These are phyloP conservation scores for Gracilaria domingensis DNA, from an alignment of 23 red algal genomes.

Conservation along the genomic window DNA sequence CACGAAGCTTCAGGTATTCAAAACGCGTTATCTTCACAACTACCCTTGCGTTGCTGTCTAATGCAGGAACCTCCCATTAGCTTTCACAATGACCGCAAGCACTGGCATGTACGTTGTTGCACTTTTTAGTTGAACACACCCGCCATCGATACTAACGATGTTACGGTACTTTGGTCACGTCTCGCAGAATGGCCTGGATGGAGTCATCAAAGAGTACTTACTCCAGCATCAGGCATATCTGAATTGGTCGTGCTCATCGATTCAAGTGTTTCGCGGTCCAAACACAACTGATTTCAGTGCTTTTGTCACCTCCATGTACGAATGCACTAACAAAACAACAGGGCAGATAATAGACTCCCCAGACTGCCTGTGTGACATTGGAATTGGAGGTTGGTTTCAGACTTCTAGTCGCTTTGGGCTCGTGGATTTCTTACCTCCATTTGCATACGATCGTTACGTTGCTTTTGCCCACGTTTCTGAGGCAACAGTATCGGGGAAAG, in stretches of 20 bases:
- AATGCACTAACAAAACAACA: background rate
- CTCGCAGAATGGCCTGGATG: no score
- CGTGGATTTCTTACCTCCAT: constrained; percentile 50
- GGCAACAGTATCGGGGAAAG: background rate
- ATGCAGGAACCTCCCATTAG: no score
- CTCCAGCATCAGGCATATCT: no score
- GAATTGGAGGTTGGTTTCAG: constrained; percentile 20
- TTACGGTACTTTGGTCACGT: no score
- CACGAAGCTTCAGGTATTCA: no score
- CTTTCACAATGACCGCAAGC: no score
- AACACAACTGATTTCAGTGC: background rate
- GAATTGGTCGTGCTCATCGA: background rate
- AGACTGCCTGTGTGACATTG: constrained; percentile 37
- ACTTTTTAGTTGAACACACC: no score
- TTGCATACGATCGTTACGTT: constrained; percentile 9
- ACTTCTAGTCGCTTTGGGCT: constrained; percentile 9
- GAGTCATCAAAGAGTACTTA: no score
- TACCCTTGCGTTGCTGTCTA: no score
- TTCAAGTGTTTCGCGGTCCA: background rate
- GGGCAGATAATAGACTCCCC: background rate
- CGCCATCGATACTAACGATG: no score
- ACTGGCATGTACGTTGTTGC: no score
- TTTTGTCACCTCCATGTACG: background rate
- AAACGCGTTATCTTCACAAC: no score
- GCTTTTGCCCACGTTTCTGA: constrained; percentile 14